These are phyloP conservation scores for Chamaecyparis obtusa DNA, from an alignment of 75 land plant species.

Conservation along the genomic window DNA sequence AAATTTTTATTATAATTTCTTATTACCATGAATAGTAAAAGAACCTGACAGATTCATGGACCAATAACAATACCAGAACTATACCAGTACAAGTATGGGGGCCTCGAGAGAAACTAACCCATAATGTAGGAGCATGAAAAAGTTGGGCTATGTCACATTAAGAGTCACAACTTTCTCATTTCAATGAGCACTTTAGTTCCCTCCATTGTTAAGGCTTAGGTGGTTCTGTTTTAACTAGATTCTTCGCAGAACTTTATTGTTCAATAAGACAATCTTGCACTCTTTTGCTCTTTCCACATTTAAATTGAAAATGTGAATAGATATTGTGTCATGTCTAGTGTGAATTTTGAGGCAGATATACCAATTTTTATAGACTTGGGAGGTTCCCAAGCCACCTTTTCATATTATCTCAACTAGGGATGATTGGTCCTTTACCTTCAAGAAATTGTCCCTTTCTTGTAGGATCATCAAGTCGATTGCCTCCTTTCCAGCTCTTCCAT, in stretches of 20 bases:
- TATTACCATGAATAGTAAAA: background rate
- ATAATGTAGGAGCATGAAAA: background rate
- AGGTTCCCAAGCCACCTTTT: background rate
- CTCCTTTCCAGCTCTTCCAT: background rate
- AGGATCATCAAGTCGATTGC: background rate
- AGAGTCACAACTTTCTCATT: background rate
- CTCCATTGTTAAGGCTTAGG: background rate
- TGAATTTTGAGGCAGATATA: background rate
- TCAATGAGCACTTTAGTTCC: background rate
- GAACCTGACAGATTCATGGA: background rate
- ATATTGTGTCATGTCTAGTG: background rate
- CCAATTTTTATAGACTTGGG: background rate
- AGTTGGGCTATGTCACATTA: background rate
- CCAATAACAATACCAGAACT: background rate
- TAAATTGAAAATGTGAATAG: background rate
- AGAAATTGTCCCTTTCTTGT: background rate
- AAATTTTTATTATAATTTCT: no score
- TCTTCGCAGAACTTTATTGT: background rate
- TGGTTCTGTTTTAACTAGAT: background rate
- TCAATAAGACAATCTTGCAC: background rate
- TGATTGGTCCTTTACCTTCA: background rate
- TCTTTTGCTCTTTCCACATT: background rate
- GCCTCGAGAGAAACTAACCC: background rate
- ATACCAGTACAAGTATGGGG: background rate
- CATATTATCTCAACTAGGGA: background rate